Evolutionary conservation across 306 rosid species (phyloP).

Genomic region (Urtica urens): DNA sequence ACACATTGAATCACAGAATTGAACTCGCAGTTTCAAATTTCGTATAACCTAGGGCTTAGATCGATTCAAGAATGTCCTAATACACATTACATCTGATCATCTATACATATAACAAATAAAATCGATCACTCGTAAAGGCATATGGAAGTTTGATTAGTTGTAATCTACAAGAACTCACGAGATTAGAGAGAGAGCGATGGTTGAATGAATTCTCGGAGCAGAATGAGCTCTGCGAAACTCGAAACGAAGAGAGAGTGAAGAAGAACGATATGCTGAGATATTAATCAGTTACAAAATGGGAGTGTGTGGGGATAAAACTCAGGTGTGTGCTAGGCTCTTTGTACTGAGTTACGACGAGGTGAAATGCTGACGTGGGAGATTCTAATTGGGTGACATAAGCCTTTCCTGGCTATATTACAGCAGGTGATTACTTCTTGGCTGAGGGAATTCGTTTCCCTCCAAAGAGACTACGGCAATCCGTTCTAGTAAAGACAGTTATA

Average conservation of each 20-base stretch:
- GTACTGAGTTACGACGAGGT: background rate
- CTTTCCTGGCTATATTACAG: background rate
- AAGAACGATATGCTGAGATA: background rate
- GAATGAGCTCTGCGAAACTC: background rate
- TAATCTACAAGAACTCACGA: background rate
- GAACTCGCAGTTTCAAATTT: background rate
- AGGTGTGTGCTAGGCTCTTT: background rate
- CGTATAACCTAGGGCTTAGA: background rate
- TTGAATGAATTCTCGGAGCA: background rate
- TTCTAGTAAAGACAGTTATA: conserved; percentile 22
- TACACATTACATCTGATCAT: background rate
- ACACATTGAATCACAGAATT: too few species aligned
- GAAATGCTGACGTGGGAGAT: conserved; percentile 5
- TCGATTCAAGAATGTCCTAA: background rate
- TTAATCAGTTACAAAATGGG: conserved; percentile 5
- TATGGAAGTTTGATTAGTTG: background rate
- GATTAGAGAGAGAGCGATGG: background rate
- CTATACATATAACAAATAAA: background rate
- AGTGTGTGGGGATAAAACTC: conserved; percentile 2
- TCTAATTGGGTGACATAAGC: background rate
- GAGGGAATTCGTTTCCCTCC: conserved; percentile 8
- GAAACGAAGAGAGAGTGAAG: background rate
- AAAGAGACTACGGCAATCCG: conserved; percentile 2
- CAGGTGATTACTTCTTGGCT: background rate
- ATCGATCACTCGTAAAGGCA: background rate